Percentiles rank a stretch among this genome's conserved stretches.
Evolutionary conservation across 495 filamentous ascomycete species (phyloP).

Genomic region (Trichoderma erinaceum): DNA sequence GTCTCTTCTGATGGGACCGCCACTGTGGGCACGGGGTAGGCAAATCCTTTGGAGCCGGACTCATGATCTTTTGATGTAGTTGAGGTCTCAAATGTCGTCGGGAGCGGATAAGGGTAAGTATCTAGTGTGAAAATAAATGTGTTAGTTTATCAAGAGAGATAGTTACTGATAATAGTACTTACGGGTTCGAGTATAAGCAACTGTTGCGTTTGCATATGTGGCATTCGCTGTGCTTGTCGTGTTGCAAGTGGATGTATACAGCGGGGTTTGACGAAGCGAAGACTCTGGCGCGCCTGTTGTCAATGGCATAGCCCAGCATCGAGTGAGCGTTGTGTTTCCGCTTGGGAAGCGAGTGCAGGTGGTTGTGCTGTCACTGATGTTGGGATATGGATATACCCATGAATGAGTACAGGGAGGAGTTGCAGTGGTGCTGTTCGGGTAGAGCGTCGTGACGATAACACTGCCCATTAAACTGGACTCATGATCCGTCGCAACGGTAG

Average conservation of each 20-base stretch:
- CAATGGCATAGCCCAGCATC: slow-evolving; percentile 2
- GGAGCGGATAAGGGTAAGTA: not conserved
- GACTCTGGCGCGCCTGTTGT: not conserved
- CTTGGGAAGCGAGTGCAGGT: slow-evolving; percentile 1
- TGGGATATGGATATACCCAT: not conserved
- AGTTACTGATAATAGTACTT: not conserved
- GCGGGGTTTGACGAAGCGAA: not conserved
- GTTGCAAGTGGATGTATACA: not conserved
- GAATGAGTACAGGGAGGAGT: slow-evolving; percentile 8
- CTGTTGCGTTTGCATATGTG: not conserved
- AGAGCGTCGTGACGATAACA: not conserved
- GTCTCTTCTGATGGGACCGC: slow-evolving; percentile 16
- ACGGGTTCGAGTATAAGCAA: not conserved
- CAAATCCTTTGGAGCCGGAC: not conserved
- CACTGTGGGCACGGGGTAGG: slow-evolving; percentile 15
- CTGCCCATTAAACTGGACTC: not conserved
- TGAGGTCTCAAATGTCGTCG: slow-evolving; percentile 2
- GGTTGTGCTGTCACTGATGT: not conserved
- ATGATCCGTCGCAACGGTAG: not conserved
- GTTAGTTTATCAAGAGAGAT: not conserved
- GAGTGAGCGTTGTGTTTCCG: slow-evolving; percentile 4
- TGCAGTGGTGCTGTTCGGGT: slow-evolving; percentile 2
- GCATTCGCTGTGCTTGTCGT: not conserved
- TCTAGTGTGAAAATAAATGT: not conserved
- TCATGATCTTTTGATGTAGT: not conserved